phyloP scores from a whole-genome alignment of 106 monocot species.

The Dioscorea dumetorum region DNA sequence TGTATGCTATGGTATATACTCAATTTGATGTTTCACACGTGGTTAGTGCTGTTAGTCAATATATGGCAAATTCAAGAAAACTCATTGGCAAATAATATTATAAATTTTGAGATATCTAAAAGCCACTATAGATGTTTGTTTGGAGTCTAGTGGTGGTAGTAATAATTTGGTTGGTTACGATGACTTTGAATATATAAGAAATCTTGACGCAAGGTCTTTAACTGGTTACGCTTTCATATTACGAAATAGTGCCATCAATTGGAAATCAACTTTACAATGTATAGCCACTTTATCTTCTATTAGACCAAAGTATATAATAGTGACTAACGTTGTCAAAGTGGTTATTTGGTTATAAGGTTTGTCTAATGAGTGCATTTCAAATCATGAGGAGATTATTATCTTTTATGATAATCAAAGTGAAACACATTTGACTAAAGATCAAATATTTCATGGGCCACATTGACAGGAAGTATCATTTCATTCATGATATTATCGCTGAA shows the following conservation, averaged over 20 bases:
- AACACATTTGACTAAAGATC: constrained; percentile 5
- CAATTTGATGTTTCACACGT: neutral
- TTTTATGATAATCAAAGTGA: constrained; percentile 11
- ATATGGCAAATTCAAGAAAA: neutral
- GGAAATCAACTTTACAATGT: constrained; percentile 7
- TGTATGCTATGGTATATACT: constrained; percentile 9
- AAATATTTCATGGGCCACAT: constrained; percentile 6
- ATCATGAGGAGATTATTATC: neutral
- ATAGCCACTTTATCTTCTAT: neutral
- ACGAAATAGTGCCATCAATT: neutral
- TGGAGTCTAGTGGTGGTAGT: neutral
- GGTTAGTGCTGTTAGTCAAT: constrained; percentile 5
- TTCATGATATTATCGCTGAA: neutral
- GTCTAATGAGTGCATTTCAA: neutral
- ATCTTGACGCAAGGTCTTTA: constrained; percentile 7
- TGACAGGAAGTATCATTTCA: constrained; percentile 1
- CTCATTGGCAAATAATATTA: neutral
- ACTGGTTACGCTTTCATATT: constrained; percentile 11
- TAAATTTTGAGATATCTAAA: constrained; percentile 1
- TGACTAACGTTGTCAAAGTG: constrained; percentile 7
- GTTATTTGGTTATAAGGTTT: constrained; percentile 7
- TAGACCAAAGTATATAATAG: constrained; percentile 4
- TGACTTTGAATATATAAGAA: constrained; percentile 1
- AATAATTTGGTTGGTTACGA: neutral
- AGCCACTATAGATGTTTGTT: neutral